Evolutionary conservation across 169 alveolate genomes (phyloP).

Genomic region (Theileria orientalis): DNA sequence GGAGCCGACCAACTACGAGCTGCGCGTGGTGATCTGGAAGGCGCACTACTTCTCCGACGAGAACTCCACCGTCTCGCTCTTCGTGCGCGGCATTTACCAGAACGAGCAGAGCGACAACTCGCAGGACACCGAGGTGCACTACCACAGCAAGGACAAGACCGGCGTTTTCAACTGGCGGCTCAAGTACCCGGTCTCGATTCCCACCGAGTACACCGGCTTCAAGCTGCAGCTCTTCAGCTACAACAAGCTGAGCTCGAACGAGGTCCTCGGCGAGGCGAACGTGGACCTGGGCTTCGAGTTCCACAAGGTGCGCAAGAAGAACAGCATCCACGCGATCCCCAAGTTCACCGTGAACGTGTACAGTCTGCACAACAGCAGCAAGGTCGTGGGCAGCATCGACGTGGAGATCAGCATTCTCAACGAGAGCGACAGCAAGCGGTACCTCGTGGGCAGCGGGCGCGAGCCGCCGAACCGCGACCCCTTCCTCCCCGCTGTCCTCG

Average conservation of each 20-base stretch:
- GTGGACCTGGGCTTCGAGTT: constrained; percentile 80
- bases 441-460: constrained; percentile 89
- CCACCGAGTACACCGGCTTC: constrained; percentile 81
- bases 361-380: constrained; percentile 79
- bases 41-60: constrained; percentile 83
- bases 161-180: constrained; percentile 88
- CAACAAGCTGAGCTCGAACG: constrained; percentile 73
- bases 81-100: constrained; percentile 81
- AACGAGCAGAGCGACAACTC: constrained; percentile 75
- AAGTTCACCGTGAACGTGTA: constrained; percentile 75
- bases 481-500: constrained; percentile 81
- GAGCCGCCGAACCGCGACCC: constrained; percentile 89
- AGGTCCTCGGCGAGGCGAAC: constrained; percentile 82
- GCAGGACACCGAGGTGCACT: constrained; percentile 85
- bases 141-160: constrained; percentile 86
- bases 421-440: constrained; percentile 78
- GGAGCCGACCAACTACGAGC: constrained; percentile 84
- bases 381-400: constrained; percentile 84
- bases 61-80: constrained; percentile 78
- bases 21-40: constrained; percentile 87
- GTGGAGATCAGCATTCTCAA: constrained; percentile 81
- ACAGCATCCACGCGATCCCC: constrained; percentile 74
- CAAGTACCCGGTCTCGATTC: constrained; percentile 80
- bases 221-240: constrained; percentile 80
- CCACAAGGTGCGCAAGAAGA: constrained; percentile 76